Percentiles rank a stretch among this genome's conserved stretches.
Evolutionary conservation across 768 basidiomycete species (phyloP).

Genomic region (Russula olivacea): DNA sequence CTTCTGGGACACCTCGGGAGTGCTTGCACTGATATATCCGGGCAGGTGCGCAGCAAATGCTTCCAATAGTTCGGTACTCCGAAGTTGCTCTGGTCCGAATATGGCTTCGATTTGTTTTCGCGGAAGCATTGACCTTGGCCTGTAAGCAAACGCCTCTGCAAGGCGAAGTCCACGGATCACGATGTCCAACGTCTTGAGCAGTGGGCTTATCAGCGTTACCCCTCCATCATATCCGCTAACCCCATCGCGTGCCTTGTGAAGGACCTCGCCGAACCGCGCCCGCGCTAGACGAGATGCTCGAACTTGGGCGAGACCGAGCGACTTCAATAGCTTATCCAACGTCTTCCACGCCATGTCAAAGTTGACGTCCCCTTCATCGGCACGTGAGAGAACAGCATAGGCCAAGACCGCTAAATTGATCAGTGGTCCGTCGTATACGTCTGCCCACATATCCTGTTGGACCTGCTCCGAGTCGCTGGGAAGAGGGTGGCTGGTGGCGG

Average conservation of each 20-base stretch:
- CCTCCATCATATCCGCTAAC: neutral
- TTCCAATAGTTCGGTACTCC: neutral
- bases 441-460: neutral
- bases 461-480: neutral
- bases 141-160: neutral
- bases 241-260: neutral
- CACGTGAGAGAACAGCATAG: neutral
- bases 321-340: neutral
- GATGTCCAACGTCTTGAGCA: neutral
- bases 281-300: neutral
- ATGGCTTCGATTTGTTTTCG: neutral
- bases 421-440: slow-evolving; percentile 4
- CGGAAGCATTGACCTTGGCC: neutral
- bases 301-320: neutral
- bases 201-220: neutral
- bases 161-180: neutral
- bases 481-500: neutral
- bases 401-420: slow-evolving; percentile 5
- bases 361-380: neutral
- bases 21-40: neutral
- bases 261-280: neutral
- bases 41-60: slow-evolving; percentile 1
- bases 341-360: slow-evolving; percentile 2
- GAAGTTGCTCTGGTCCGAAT: slow-evolving; percentile 6
- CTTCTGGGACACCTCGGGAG: neutral